Evolutionary conservation across 208 protist genomes (phyloP), one percentile per base, ranked within the genome.

Genomic region (Leishmania aethiopica): DNA sequence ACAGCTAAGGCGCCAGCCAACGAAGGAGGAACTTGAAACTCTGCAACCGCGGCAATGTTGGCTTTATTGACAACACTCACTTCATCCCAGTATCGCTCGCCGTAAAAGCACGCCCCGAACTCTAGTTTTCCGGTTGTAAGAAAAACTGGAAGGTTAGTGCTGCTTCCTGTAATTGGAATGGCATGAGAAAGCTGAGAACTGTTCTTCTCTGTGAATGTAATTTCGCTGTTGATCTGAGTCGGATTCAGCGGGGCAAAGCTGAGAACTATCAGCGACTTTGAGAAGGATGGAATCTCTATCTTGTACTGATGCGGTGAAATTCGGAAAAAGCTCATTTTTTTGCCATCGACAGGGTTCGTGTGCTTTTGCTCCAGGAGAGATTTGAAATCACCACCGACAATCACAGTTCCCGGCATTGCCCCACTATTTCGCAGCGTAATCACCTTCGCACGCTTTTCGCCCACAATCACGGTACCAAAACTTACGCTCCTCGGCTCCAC

Each of bases 91-190:
- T 97, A 97, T 28, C 81, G 87, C 32, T 84, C 86, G 51, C 88
- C 92, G 76, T 91, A 95, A 84, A 94, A 94, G 77, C 95, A 98
- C 75, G 92, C 95, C 7, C 85, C 77, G 72, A 97, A 95, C 69
- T 96, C 84, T 35, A 98, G 57, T 66, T 91, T 89, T 1, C 71
- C 57, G 7, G 80, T 90, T 13, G 88, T 87, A 17, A 98, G 84
- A 81, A 90, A 93, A 49, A 98, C 94, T 19, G 95, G 95, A 62
- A 95, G 83, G 32, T 89, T 86, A 0, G 92, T 92, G 49, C 88
- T 86, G 47, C 40, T 75, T 1, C 90, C 94, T 32, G 67, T 84
- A 25, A 97, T 85, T 37, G 76, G 28, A 51, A 96, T 84, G 25
- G 75, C 84, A 70, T 86, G 77, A 35, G 76, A 55, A 11, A 67